Evolutionary conservation across 176 grass and related monocot species (phyloP), one percentile per base, ranked within the genome.

Genomic region (Aechmea fasciata): DNA sequence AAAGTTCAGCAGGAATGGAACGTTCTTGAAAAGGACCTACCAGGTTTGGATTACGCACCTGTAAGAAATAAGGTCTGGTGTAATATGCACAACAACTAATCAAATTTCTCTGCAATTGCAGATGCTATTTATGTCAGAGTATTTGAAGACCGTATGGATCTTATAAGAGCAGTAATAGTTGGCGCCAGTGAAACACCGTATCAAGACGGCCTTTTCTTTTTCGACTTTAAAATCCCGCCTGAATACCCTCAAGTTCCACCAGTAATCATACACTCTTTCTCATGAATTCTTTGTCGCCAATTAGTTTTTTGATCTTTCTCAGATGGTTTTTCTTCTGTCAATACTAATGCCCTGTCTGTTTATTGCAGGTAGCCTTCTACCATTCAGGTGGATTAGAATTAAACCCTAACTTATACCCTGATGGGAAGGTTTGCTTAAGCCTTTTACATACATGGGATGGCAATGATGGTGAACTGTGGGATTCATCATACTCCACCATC

Each of bases 151-250:
- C 89, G 80, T 14, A 90, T 90, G 88, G 94, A 99, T 79, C 84
- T 99, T 53, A 67, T 99, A 72, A 92, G 94, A 79, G 89, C 82
- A 2, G 94, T 93, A 54, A 99, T 99, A 83, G 64, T 99, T 79
- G 94, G 94, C 67, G 94, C 90, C 33, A 83, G 84, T 68, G 94
- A 87, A 81, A 99, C 94, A 68, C 94, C 94, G 3, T 99, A 99
- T 75, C 94, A 99, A 66, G 94, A 99, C 64, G 94, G 94, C 18
- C 80, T 99, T 48, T 99, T 99, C 87, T 99, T 99, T 80, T 99
- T 99, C 68, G 94, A 99, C 59, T 99, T 99, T 71, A 81, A 90
- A 72, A 84, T 99, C 69, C 87, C 94, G 73, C 75, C 81, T 20
- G 94, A 99, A 52, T 99, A 85, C 57, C 89, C 94, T 41, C 79